These are phyloP conservation scores for Ceratocystis harringtonii DNA, from an alignment of 2,329 filamentous ascomycete genomes.

Conservation along the genomic window DNA sequence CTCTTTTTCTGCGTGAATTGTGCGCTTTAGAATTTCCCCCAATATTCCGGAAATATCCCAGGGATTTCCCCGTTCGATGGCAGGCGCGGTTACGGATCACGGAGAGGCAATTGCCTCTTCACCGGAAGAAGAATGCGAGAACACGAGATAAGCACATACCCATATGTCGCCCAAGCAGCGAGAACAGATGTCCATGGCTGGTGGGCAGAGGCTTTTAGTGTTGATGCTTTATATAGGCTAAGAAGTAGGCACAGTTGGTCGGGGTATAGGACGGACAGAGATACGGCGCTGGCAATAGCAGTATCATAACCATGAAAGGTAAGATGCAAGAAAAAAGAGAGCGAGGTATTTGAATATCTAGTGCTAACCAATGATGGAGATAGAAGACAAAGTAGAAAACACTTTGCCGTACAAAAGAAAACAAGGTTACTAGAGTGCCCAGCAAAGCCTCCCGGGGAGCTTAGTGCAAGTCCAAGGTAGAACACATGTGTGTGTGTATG, in stretches of 20 bases:
- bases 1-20: background rate
- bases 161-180: background rate
- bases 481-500: background rate
- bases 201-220: background rate
- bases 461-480: background rate
- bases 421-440: background rate
- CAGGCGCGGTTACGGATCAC: background rate
- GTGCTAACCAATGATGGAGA: background rate
- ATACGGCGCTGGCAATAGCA: background rate
- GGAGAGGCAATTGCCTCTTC: background rate
- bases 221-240: background rate
- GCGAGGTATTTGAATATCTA: background rate
- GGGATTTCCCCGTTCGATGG: background rate
- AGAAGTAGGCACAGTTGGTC: background rate
- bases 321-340: background rate
- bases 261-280: background rate
- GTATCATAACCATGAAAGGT: background rate
- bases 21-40: background rate
- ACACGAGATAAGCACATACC: background rate
- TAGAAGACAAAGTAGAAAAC: background rate
- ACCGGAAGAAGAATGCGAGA: background rate
- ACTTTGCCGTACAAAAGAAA: background rate
- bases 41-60: background rate
- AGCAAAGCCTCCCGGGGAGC: background rate
- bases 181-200: constrained; percentile 6